Evolutionary conservation across 495 filamentous ascomycete species (phyloP).

Genomic region (Trichoderma parareesei): DNA sequence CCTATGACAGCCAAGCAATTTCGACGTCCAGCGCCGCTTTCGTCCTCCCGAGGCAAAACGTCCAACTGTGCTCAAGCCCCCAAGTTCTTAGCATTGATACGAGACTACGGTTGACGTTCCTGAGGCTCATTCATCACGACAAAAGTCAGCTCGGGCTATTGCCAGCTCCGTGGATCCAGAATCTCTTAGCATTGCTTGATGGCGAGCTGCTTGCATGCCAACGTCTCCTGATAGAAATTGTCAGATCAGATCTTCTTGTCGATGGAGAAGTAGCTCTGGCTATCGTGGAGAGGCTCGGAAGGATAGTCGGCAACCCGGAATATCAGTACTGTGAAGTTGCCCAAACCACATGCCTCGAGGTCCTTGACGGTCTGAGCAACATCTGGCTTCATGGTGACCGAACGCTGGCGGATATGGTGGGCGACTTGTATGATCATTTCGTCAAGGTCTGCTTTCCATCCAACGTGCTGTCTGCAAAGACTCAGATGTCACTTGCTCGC

Average conservation of each 20-base stretch:
- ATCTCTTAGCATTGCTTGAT: conserved; percentile 48
- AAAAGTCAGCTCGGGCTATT: conserved; percentile 28
- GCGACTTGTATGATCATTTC: conserved; percentile 75
- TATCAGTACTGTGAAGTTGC: conserved; percentile 72
- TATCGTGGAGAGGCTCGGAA: conserved; percentile 42
- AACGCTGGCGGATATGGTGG: conserved; percentile 52
- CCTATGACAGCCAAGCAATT: conserved; percentile 41
- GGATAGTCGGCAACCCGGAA: conserved; percentile 53
- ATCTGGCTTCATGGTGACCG: conserved; percentile 52
- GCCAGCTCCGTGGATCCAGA: conserved; percentile 40
- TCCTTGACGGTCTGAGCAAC: conserved; percentile 55
- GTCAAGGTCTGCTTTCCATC: conserved; percentile 54
- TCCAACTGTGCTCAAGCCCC: conserved; percentile 35
- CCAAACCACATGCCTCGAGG: conserved; percentile 57
- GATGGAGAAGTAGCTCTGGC: conserved; percentile 30
- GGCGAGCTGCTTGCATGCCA: conserved; percentile 53
- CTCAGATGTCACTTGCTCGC: conserved; percentile 56
- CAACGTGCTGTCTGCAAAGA: conserved; percentile 54
- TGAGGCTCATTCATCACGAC: conserved; percentile 30
- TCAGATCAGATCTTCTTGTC: conserved; percentile 35
- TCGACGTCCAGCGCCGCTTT: conserved; percentile 21
- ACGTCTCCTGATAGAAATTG: conserved; percentile 42
- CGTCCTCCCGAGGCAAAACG: conserved; percentile 41
- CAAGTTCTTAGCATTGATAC: conserved; percentile 42
- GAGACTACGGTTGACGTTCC: conserved; percentile 29